Evolutionary conservation across 805 yeast species (phyloP).

Genomic region (Teunomyces cretensis): DNA sequence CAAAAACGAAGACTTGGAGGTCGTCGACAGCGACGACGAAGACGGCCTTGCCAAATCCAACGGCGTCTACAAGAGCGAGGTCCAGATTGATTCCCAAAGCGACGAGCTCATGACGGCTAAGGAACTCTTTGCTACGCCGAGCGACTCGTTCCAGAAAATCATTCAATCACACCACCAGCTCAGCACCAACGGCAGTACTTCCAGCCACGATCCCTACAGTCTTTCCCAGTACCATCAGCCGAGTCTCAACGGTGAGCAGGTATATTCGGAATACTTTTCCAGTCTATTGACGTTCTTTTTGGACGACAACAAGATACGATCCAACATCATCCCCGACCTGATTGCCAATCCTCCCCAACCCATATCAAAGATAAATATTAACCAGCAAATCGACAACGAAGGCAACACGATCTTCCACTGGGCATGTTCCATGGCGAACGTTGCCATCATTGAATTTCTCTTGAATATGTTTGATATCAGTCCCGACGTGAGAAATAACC

Average conservation of each 20-base stretch:
- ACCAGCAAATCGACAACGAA: constrained; percentile 86
- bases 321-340: constrained; percentile 32
- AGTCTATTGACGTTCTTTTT: constrained; percentile 52
- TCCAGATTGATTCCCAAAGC: constrained; percentile 13
- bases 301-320: constrained; percentile 34
- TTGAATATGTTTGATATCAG: constrained; percentile 64
- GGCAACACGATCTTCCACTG: constrained; percentile 95
- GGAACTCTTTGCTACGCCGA: constrained; percentile 43
- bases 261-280: constrained; percentile 41
- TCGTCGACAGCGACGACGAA: constrained; percentile 35
- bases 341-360: constrained; percentile 57
- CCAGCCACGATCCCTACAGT: constrained; percentile 35
- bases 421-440: constrained; percentile 89
- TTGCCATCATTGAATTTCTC: constrained; percentile 62
- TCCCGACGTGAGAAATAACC: constrained; percentile 69
- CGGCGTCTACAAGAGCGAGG: constrained; percentile 5
- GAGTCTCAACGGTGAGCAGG: constrained; percentile 19
- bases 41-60: constrained; percentile 6
- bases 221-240: constrained; percentile 42
- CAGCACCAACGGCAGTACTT: constrained; percentile 4
- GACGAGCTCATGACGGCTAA: constrained; percentile 39
- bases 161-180: constrained; percentile 15
- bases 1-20: constrained; percentile 37
- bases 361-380: constrained; percentile 58
- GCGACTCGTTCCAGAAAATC: constrained; percentile 36